Evolutionary conservation across 176 grass and related monocot genomes (phyloP).

Genomic region (Cenchrus fungigraminus): DNA sequence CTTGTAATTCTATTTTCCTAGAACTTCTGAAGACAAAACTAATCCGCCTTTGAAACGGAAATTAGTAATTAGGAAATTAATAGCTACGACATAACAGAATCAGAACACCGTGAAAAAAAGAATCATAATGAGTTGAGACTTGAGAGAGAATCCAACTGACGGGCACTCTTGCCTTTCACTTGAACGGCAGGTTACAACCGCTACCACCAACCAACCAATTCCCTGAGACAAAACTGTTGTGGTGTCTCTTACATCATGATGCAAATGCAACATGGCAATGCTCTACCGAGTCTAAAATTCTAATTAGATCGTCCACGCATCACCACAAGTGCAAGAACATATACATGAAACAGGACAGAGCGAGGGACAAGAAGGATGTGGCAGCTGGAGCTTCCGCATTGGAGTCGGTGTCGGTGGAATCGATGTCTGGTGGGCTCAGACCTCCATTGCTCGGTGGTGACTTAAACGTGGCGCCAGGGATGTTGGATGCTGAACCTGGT

Average conservation of each 20-base stretch:
- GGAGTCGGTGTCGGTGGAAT: constrained; percentile 16
- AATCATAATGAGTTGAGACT: neutral
- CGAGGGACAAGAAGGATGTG: constrained; percentile 8
- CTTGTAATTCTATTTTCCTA: neutral
- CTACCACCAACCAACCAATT: constrained; percentile 27
- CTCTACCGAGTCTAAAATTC: constrained; percentile 29
- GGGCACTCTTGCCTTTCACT: constrained; percentile 40
- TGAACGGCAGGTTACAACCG: constrained; percentile 31
- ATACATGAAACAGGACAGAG: constrained; percentile 36
- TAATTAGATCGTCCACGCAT: constrained; percentile 9
- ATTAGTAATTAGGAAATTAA: neutral
- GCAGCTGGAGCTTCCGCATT: neutral
- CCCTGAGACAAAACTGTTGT: constrained; percentile 46
- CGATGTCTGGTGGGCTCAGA: constrained; percentile 25
- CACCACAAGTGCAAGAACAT: constrained; percentile 40
- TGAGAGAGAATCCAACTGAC: neutral
- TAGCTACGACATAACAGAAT: neutral
- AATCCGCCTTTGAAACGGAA: neutral
- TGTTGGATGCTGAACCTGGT: constrained; percentile 26
- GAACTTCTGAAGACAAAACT: neutral
- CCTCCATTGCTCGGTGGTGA: constrained; percentile 26
- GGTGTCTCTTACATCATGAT: constrained; percentile 14
- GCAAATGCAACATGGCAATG: constrained; percentile 19
- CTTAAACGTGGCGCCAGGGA: neutral
- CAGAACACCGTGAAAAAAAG: neutral